A percentile compares a stretch with the other conserved stretches of the same genome.
These are phyloP conservation scores for Trematosphaeria pertusa DNA, from an alignment of 2,329 filamentous ascomycete species.

Conservation along the genomic window DNA sequence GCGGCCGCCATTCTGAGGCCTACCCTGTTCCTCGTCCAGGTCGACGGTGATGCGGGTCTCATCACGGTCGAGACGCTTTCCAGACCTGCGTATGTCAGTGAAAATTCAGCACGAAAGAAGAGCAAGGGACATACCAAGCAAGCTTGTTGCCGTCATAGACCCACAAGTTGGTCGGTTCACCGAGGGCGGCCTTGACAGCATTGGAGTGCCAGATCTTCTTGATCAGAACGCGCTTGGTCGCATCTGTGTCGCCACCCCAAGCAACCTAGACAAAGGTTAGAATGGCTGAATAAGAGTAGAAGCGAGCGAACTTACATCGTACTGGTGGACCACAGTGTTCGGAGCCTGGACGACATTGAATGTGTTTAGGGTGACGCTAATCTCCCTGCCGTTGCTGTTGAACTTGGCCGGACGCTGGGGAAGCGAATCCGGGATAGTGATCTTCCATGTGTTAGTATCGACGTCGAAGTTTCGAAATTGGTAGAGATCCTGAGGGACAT, in stretches of 20 bases:
- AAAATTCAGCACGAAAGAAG: too few species aligned
- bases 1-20: constrained; percentile 1
- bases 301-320: constrained; percentile 70
- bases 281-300: background rate
- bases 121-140: constrained; percentile 70
- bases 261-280: constrained; percentile 61
- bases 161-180: constrained; percentile 58
- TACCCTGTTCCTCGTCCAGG: constrained; percentile 68
- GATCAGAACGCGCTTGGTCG: constrained; percentile 67
- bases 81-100: constrained; percentile 31
- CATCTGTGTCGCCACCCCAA: constrained; percentile 66
- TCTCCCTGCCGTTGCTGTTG: constrained; percentile 48
- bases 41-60: constrained; percentile 65
- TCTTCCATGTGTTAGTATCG: constrained; percentile 32
- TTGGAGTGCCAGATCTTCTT: constrained; percentile 78
- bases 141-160: constrained; percentile 85
- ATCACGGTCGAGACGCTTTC: constrained; percentile 31
- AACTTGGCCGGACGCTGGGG: constrained; percentile 45
- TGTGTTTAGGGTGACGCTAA: constrained; percentile 69
- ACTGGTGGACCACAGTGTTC: constrained; percentile 74
- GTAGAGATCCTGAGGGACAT: constrained; percentile 19
- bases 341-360: constrained; percentile 71
- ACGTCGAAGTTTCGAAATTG: constrained; percentile 29
- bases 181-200: constrained; percentile 63
- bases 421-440: constrained; percentile 31